Evolutionary conservation across 2,329 filamentous ascomycete genomes (phyloP).

Genomic region (Colletotrichum limetticola): DNA sequence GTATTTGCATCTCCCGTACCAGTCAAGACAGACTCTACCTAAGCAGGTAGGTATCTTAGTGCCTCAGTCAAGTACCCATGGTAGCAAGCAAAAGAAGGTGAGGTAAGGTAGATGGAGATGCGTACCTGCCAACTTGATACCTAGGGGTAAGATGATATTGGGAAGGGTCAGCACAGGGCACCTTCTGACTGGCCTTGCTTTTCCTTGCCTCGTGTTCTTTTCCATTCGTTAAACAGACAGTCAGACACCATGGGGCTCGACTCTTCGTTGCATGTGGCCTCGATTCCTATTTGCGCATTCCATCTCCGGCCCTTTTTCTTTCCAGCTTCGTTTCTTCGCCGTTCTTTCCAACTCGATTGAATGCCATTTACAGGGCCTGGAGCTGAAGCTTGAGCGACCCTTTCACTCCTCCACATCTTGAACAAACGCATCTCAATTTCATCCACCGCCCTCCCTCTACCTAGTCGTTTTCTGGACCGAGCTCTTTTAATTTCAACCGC

Average conservation of each 20-base stretch:
- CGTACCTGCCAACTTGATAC: neutral
- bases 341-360: too few relatives aligned
- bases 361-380: too few relatives aligned
- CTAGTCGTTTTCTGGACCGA: too few relatives aligned
- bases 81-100: neutral
- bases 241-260: neutral
- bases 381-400: too few relatives aligned
- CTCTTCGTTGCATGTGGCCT: neutral
- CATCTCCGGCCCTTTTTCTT: neutral
- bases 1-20: neutral
- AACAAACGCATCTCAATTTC: too few relatives aligned
- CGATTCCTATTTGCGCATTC: too few relatives aligned
- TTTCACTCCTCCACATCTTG: too few relatives aligned
- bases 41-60: neutral
- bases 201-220: neutral
- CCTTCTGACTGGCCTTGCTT: neutral
- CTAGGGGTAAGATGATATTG: neutral
- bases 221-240: neutral
- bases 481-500: too few relatives aligned
- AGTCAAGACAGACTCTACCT: neutral
- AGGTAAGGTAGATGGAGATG: neutral
- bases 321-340: too few relatives aligned
- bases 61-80: too few relatives aligned
- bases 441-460: too few relatives aligned
- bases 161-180: neutral